A percentile compares a stretch with the other conserved stretches of the same genome.
These are phyloP conservation scores for Malassezia brasiliensis DNA, from an alignment of 1,284 basidiomycete genomes.

Conservation along the genomic window DNA sequence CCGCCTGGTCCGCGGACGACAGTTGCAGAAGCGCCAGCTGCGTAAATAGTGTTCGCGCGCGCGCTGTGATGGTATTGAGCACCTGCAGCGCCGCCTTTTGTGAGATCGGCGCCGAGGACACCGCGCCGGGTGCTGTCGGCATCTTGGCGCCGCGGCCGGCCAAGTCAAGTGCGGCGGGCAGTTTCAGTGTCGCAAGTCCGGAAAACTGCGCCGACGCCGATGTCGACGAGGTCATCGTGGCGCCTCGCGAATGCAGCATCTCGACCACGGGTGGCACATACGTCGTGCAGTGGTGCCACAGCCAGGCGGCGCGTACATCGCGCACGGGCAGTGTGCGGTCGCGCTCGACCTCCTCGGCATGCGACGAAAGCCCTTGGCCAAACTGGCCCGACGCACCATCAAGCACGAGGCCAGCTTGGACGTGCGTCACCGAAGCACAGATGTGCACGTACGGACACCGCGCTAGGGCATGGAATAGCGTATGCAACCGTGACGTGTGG, in stretches of 20 bases:
- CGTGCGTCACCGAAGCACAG: slow-evolving; percentile 13
- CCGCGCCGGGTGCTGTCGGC: neutral
- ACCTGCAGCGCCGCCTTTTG: slow-evolving; percentile 15
- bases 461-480: slow-evolving; percentile 15
- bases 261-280: slow-evolving; percentile 14
- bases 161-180: slow-evolving; percentile 14
- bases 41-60: slow-evolving; percentile 15
- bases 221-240: neutral
- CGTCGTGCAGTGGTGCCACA: slow-evolving; percentile 17
- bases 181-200: slow-evolving; percentile 7
- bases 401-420: slow-evolving; percentile 13
- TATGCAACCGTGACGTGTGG: slow-evolving; percentile 15
- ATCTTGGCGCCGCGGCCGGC: slow-evolving; percentile 12
- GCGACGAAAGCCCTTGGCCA: slow-evolving; percentile 8
- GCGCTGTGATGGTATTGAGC: slow-evolving; percentile 16
- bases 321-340: neutral
- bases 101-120: neutral
- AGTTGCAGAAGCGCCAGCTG: slow-evolving; percentile 11
- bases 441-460: slow-evolving; percentile 10
- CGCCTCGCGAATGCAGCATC: slow-evolving; percentile 16
- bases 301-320: slow-evolving; percentile 12
- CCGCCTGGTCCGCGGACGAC: neutral
- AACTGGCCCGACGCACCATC: slow-evolving; percentile 9
- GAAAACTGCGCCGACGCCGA: neutral
- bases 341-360: neutral